phyloP scores from a whole-genome alignment of 768 basidiomycete species.

The Suillus bovinus region DNA sequence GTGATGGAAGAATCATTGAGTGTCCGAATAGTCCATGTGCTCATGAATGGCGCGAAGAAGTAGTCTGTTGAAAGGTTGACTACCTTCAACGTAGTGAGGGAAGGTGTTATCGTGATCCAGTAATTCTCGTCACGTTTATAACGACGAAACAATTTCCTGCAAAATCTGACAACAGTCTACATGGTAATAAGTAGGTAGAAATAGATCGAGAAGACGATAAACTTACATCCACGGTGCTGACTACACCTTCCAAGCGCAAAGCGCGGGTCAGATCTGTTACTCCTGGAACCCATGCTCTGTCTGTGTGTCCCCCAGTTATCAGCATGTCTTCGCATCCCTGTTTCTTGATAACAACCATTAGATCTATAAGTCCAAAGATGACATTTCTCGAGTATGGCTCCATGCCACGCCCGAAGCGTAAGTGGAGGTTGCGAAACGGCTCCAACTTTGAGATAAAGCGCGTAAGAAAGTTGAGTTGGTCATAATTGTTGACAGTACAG shows the following conservation, averaged over 20 bases:
- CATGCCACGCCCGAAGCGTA: slow-evolving; percentile 1
- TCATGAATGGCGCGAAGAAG: slow-evolving; percentile 4
- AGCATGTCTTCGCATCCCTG: slow-evolving; percentile 5
- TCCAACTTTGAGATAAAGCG: slow-evolving; percentile 3
- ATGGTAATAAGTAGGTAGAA: background rate
- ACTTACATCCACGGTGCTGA: slow-evolving; percentile 2
- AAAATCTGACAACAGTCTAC: slow-evolving; percentile 3
- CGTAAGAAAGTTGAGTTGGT: background rate
- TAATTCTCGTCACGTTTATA: slow-evolving; percentile 2
- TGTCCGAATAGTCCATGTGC: slow-evolving; percentile 4
- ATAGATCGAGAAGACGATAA: background rate
- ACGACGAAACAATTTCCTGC: background rate
- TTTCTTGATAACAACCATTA: slow-evolving; percentile 3
- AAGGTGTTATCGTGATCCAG: slow-evolving; percentile 1
- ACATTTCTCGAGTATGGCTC: background rate
- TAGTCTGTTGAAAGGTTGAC: slow-evolving; percentile 1
- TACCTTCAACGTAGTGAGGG: slow-evolving; percentile 1
- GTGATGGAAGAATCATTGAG: slow-evolving; percentile 6
- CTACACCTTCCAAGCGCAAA: slow-evolving; percentile 4
- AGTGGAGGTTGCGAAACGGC: slow-evolving; percentile 4
- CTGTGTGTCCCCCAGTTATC: slow-evolving; percentile 5
- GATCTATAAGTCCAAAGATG: slow-evolving; percentile 3
- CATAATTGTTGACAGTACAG: background rate
- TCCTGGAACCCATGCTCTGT: slow-evolving; percentile 4
- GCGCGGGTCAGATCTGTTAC: slow-evolving; percentile 1